Conservation (phyloP, 805 yeast genomes). For the Jamesozyma piceae region DNA sequence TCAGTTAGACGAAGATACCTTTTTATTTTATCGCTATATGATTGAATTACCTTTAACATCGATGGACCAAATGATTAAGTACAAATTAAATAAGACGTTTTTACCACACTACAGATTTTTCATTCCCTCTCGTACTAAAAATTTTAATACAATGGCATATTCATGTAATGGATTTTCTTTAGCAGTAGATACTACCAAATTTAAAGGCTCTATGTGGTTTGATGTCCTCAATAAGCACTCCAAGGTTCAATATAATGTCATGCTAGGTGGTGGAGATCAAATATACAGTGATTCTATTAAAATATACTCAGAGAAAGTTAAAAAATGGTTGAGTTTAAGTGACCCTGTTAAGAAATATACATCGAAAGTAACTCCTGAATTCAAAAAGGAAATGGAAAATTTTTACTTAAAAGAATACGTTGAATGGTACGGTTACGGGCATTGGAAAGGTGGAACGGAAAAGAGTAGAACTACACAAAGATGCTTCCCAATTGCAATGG, state of each 20-base stretch:
- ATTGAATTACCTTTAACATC: slow-evolving; percentile 41
- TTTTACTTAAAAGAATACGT: slow-evolving; percentile 69
- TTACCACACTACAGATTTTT: slow-evolving; percentile 51
- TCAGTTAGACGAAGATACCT: slow-evolving; percentile 17
- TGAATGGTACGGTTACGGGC: slow-evolving; percentile 86
- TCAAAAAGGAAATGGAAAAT: slow-evolving; percentile 45
- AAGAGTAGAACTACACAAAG: slow-evolving; percentile 57
- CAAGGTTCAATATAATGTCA: slow-evolving; percentile 68
- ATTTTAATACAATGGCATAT: slow-evolving; percentile 75
- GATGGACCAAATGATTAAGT: slow-evolving; percentile 54
- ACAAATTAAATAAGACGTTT: slow-evolving; percentile 42
- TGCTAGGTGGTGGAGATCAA: slow-evolving; percentile 98
- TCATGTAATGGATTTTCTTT: slow-evolving; percentile 90
- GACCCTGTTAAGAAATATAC: slow-evolving; percentile 39
- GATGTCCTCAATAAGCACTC: slow-evolving; percentile 70
- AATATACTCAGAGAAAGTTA: slow-evolving; percentile 41
- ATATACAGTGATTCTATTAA: slow-evolving; percentile 80
- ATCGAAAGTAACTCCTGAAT: slow-evolving; percentile 38
- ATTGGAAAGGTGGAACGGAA: slow-evolving; percentile 54
- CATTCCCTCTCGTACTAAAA: slow-evolving; percentile 51
- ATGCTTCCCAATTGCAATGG: slow-evolving; percentile 63
- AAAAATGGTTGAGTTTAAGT: slow-evolving; percentile 53
- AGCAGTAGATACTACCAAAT: slow-evolving; percentile 53
- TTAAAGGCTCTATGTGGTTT: slow-evolving; percentile 73
- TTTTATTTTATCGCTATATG: slow-evolving; percentile 57